Evolutionary conservation across 768 basidiomycete species (phyloP), one percentile per base, ranked within the genome.

Genomic region (Filobasidium floriforme): DNA sequence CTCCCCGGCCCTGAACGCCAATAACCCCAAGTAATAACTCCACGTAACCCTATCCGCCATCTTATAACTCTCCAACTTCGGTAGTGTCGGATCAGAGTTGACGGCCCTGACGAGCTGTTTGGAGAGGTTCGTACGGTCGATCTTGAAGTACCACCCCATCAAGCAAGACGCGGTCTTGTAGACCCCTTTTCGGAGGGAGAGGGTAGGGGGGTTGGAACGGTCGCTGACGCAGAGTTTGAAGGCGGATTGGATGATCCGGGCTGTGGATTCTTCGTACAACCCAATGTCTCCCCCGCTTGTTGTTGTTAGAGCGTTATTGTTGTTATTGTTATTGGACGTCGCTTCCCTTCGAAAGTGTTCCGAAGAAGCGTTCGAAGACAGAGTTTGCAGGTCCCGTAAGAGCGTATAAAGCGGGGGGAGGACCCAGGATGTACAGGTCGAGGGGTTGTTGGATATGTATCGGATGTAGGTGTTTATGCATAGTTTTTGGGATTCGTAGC

Each of bases 101-200:
- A 98, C 84, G 1, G 91, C 93, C 66, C 93, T 84, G 41, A 97
- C 82, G 64, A 99, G 88, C 72, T 91, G 97, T 79, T 90, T 91
- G 22, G 91, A 87, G 18, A 98, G 81, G 0, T 90, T 89, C 76
- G 96, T 93, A 65, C 89, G 84, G 79, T 90, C 89, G 60, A 97
- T 86, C 93, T 87, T 86, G 83, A 98, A 97, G 80, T 98, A 98
- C 59, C 86, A 89, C 78, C 98, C 98, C 77, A 99, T 87, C 60
- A 94, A 81, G 18, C 88, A 89, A 0, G 93, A n/a, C n/a, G n/a
- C 92, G 15, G 96, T 85, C 72, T 92, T 90, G 80, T 98, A 98
- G 1, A 92, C 92, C 87, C 91, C 92, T 89, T 81, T 89, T n/a
- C n/a, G n/a, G n/a, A n/a, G n/a, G n/a, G n/a, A n/a, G n/a, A n/a